Percentiles rank a stretch among this genome's conserved stretches.
These are phyloP conservation scores for Kondoa malvinella DNA, from an alignment of 768 basidiomycete genomes.

Conservation along the genomic window DNA sequence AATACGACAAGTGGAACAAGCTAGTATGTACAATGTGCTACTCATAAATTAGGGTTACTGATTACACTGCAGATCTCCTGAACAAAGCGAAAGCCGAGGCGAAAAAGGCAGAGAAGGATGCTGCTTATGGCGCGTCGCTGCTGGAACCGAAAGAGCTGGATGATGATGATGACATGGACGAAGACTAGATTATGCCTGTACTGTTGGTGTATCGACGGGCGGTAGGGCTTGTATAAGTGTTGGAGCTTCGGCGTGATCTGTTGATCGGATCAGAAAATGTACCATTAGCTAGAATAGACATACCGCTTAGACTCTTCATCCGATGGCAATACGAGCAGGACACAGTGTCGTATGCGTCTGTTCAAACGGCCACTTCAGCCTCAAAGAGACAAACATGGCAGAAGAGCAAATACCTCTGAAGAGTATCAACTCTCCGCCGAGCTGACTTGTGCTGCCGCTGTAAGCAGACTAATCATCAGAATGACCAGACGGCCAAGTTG, in stretches of 20 bases:
- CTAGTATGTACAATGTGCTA: neutral
- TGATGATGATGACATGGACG: neutral
- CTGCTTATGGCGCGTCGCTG: neutral
- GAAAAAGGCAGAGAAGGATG: neutral
- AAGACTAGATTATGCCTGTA: neutral
- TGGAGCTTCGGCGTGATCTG: neutral
- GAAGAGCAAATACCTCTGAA: no score
- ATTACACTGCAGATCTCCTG: neutral
- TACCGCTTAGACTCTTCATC: no score
- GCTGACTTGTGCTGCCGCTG: neutral
- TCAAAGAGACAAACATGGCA: neutral
- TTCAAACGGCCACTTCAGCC: neutral
- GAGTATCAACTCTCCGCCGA: neutral
- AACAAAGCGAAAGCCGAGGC: neutral
- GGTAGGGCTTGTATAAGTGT: neutral
- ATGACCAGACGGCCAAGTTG: no score
- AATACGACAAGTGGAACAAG: neutral
- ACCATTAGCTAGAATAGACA: no score
- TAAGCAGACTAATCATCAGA: no score
- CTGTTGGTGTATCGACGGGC: no score
- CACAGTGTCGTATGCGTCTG: neutral
- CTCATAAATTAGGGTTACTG: neutral
- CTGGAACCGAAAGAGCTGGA: neutral
- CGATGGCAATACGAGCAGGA: no score
- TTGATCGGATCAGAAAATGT: neutral